Evolutionary conservation across 108 stramenopile species (phyloP), one percentile per base, ranked within the genome.

Genomic region (Parmales sp.): DNA sequence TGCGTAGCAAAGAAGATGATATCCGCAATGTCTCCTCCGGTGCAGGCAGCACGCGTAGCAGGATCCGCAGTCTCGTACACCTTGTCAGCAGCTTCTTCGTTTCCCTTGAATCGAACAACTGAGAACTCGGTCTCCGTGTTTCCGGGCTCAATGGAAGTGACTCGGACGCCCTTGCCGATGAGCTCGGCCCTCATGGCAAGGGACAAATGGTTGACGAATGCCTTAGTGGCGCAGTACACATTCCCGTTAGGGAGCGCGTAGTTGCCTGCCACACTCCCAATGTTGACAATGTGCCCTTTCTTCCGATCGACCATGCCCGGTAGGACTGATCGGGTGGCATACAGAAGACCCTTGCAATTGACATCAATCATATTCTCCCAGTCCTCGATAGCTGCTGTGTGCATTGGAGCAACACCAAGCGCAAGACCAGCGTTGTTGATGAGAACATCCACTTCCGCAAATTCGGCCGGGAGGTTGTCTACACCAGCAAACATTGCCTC

Each of bases 391-490:
- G n/a, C n/a, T n/a, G n/a, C n/a, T n/a, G n/a, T n/a, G n/a, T n/a
- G n/a, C n/a, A n/a, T n/a, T n/a, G n/a, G n/a, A n/a, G n/a, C n/a
- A n/a, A n/a, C n/a, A n/a, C 69, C 69, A 0, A 43, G 51, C 6
- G 69, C 69, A 1, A 69, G 54, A 23, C 69, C 69, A 16, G 69
- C 69, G 54, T 69, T 69, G 48, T 69, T 69, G 18, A 69, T 54
- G 2, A 69, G 36, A 44, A 69, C 63, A 38, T 69, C 69, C 6
- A 69, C 69, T 5, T 69, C 36, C 9, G 19, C 31, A 38, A 69
- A 69, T 6, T 51, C 34, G 26, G 22, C 38, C 20, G 69, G 69
- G 16, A 69, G 54, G n/a, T n/a, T n/a, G n/a, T n/a, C n/a, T n/a
- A n/a, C n/a, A n/a, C n/a, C n/a, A n/a, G n/a, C n/a, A n/a, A n/a